A percentile compares a stretch with the other conserved stretches of the same genome.
Conservation (phyloP, 1,284 basidiomycete genomes). For the Testicularia cyperi region DNA sequence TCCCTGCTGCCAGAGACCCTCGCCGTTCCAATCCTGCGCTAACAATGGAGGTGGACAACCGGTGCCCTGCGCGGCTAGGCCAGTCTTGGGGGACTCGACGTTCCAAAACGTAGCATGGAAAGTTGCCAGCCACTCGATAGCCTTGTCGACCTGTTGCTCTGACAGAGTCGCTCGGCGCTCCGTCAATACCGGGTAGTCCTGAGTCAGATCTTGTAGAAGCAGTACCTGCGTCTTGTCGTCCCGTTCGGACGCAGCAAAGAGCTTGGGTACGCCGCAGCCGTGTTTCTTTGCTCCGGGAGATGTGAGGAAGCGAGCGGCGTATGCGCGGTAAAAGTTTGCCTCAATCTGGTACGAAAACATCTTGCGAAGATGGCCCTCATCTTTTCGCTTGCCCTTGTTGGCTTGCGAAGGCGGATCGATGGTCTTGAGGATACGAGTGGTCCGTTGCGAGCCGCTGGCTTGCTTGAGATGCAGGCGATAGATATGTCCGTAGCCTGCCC, state of each 20-base stretch:
- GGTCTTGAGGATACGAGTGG: conserved; percentile 21
- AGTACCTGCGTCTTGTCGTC: conserved; percentile 2
- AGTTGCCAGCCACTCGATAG: conserved; percentile 22
- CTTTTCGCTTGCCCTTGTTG: conserved; percentile 1
- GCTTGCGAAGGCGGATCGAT: conserved; percentile 7
- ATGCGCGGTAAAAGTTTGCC: conserved; percentile 34
- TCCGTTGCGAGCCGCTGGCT: background rate
- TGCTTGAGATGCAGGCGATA: conserved; percentile 15
- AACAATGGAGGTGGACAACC: conserved; percentile 8
- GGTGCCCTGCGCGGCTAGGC: too few relatives aligned
- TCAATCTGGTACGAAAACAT: conserved; percentile 36
- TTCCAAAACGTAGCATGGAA: conserved; percentile 25
- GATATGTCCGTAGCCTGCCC: conserved; percentile 38
- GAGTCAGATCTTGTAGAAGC: conserved; percentile 11
- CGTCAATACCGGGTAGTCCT: conserved; percentile 7
- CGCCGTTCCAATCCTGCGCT: conserved; percentile 4
- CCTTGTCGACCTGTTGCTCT: conserved; percentile 7
- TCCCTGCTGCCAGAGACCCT: conserved; percentile 34
- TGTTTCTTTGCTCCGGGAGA: background rate
- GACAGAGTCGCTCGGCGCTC: conserved; percentile 18
- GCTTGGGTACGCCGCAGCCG: conserved; percentile 5
- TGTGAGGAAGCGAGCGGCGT: background rate
- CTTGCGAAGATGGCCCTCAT: conserved; percentile 38
- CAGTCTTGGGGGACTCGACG: conserved; percentile 1
- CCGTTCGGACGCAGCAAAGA: conserved; percentile 3